Conservation (phyloP, 2,329 filamentous ascomycete species). For the Alternaria infectoria region DNA sequence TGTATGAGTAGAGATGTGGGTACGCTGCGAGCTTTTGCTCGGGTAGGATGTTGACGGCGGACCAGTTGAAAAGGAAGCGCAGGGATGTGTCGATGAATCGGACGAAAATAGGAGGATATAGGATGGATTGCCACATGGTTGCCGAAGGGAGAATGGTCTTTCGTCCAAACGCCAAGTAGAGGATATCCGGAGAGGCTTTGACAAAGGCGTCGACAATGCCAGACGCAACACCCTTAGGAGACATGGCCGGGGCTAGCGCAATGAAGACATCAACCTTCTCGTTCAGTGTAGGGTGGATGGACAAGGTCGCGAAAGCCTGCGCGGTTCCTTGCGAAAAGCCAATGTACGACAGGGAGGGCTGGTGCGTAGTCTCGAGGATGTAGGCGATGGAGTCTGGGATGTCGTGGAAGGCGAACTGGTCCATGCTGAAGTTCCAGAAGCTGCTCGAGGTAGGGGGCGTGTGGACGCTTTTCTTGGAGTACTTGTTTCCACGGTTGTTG, state of each 20-base stretch:
- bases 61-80: slow-evolving; percentile 88
- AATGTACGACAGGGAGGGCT: slow-evolving; percentile 89
- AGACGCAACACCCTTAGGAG: slow-evolving; percentile 86
- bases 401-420: slow-evolving; percentile 97
- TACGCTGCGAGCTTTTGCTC: slow-evolving; percentile 95
- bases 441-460: slow-evolving; percentile 73
- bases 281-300: slow-evolving; percentile 91
- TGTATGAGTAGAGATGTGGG: slow-evolving; percentile 94
- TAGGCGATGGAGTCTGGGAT: slow-evolving; percentile 95
- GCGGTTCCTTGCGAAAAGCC: slow-evolving; percentile 97
- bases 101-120: slow-evolving; percentile 94
- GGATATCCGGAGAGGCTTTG: slow-evolving; percentile 88
- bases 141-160: slow-evolving; percentile 90
- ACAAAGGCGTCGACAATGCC: slow-evolving; percentile 90
- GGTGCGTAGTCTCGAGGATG: slow-evolving; percentile 81
- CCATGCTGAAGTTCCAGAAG: slow-evolving; percentile 99
- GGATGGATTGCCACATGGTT: slow-evolving; percentile 95
- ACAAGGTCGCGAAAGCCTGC: slow-evolving; percentile 91
- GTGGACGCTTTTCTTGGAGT: slow-evolving; percentile 91
- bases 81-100: slow-evolving; percentile 84
- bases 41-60: slow-evolving; percentile 78
- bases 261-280: slow-evolving; percentile 95
- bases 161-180: slow-evolving; percentile 91
- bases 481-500: slow-evolving; percentile 98
- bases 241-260: slow-evolving; percentile 94